Evolutionary conservation across 352 stramenopile genomes (phyloP).

Genomic region (Globisporangium sylvaticum): DNA sequence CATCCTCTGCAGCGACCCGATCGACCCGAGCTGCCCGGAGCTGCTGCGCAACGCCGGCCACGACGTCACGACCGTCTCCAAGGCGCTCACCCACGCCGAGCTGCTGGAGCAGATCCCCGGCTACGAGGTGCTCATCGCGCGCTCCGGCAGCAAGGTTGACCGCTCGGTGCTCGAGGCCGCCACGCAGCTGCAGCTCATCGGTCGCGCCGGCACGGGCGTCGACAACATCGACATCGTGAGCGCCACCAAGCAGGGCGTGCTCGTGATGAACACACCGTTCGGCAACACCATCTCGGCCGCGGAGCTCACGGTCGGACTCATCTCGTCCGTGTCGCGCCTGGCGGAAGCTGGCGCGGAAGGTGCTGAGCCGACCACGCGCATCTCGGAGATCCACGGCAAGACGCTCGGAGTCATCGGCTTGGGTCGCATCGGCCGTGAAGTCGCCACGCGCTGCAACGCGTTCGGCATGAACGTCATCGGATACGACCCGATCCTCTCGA

Average conservation of each 20-base stretch:
- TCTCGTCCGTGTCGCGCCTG: slow-evolving; percentile 70
- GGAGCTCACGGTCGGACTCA: slow-evolving; percentile 91
- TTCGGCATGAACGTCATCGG: slow-evolving; percentile 94
- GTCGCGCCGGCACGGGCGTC: slow-evolving; percentile 86
- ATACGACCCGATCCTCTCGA: slow-evolving; percentile 92
- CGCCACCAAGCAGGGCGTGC: slow-evolving; percentile 89
- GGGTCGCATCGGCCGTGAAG: slow-evolving; percentile 91
- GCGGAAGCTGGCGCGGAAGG: slow-evolving; percentile 6
- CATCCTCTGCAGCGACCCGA: slow-evolving; percentile 88
- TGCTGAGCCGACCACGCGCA: slow-evolving; percentile 17
- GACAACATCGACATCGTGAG: slow-evolving; percentile 93
- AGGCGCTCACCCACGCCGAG: slow-evolving; percentile 47
- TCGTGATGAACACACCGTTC: slow-evolving; percentile 96
- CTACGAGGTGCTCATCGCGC: slow-evolving; percentile 90
- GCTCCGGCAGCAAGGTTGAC: slow-evolving; percentile 78
- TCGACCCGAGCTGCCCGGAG: slow-evolving; percentile 77
- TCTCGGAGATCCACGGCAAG: slow-evolving; percentile 86
- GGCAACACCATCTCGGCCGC: slow-evolving; percentile 95
- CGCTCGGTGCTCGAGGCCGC: slow-evolving; percentile 64
- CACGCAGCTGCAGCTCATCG: slow-evolving; percentile 74
- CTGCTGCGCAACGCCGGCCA: slow-evolving; percentile 79
- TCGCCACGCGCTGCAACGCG: slow-evolving; percentile 89
- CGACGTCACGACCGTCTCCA: slow-evolving; percentile 60
- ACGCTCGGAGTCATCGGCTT: slow-evolving; percentile 94
- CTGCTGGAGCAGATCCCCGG: slow-evolving; percentile 67